phyloP scores from a whole-genome alignment of 2,329 filamentous ascomycete species.

The Diaporthe sp. region DNA sequence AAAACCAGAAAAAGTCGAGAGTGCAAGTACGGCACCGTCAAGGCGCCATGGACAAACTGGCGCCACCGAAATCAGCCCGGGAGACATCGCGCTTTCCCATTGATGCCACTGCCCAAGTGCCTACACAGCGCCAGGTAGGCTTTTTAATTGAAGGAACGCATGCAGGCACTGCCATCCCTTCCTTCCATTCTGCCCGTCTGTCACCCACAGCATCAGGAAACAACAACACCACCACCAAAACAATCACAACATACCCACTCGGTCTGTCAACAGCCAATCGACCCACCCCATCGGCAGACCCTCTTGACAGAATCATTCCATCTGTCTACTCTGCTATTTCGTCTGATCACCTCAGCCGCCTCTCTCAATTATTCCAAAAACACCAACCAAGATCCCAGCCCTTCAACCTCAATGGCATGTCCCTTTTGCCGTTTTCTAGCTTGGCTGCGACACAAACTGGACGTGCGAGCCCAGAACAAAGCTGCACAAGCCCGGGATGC shows the following conservation, averaged over 20 bases:
- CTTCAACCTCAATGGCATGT: conserved; percentile 2
- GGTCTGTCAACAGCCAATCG: background rate
- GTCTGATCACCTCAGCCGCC: background rate
- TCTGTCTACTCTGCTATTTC: background rate
- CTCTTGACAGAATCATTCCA: background rate
- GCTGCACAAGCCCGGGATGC: conserved; percentile 10
- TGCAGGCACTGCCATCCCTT: too few relatives aligned
- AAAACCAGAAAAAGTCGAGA: background rate
- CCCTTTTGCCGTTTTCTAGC: conserved; percentile 7
- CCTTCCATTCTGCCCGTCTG: background rate
- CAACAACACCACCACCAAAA: background rate
- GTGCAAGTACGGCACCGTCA: background rate
- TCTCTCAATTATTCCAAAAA: background rate
- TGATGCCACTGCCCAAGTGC: too few relatives aligned
- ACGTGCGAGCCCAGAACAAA: conserved; percentile 6
- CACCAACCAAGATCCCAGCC: background rate
- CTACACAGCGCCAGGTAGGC: too few relatives aligned
- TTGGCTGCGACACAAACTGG: background rate
- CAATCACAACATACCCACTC: background rate
- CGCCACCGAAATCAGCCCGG: background rate
- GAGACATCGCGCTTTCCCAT: conserved; percentile 11
- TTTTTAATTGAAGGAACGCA: too few relatives aligned
- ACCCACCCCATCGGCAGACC: background rate
- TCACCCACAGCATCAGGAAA: background rate
- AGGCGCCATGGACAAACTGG: conserved; percentile 4